Conservation (phyloP, 148 eudicot genomes). For the Chenopodium quinoa region DNA sequence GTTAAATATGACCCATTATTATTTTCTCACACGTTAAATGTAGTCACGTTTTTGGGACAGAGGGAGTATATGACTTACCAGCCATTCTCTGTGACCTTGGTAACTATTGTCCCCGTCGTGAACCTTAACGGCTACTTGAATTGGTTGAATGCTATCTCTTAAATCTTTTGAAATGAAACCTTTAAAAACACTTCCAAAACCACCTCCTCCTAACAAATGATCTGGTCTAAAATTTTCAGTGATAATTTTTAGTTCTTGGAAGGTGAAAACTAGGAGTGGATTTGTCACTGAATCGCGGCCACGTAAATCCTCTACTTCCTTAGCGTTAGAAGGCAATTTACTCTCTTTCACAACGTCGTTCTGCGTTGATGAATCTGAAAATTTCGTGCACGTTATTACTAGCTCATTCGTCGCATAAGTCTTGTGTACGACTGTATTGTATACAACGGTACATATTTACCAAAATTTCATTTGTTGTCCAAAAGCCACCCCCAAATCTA, state of each 20-base stretch:
- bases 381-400: not conserved
- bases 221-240: constrained; percentile 76
- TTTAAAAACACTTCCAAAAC: constrained; percentile 88
- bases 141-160: constrained; percentile 42
- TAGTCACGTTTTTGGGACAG: too few relatives aligned
- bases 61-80: constrained; percentile 36
- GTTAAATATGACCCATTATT: not conserved
- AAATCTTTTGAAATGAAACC: constrained; percentile 54
- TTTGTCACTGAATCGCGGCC: constrained; percentile 49
- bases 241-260: constrained; percentile 57
- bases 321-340: constrained; percentile 74
- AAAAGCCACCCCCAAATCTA: not conserved
- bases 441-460: not conserved
- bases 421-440: not conserved
- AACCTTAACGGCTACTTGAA: constrained; percentile 87
- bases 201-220: constrained; percentile 80
- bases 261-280: constrained; percentile 62
- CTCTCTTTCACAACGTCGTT: constrained; percentile 28
- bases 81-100: constrained; percentile 94
- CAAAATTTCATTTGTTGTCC: too few relatives aligned
- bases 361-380: constrained; percentile 43
- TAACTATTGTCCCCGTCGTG: constrained; percentile 79
- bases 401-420: not conserved
- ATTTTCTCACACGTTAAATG: too few relatives aligned
- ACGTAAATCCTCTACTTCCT: constrained; percentile 85